Conservation (phyloP, 148 eudicot species). For the Tetragonia tetragonoides region DNA sequence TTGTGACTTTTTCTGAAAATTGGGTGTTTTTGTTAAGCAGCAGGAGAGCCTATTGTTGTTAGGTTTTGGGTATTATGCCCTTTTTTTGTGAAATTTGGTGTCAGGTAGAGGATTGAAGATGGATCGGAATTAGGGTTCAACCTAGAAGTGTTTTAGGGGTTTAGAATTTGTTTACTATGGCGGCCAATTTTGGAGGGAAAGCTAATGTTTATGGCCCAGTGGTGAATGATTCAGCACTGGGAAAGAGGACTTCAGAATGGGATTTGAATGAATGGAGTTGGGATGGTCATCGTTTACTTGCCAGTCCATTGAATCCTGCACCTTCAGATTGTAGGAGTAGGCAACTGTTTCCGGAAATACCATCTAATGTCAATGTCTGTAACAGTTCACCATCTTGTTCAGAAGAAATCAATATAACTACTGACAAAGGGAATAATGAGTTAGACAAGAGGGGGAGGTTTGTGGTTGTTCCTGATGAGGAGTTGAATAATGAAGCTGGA, state of each 20-base stretch:
- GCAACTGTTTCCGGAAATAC: conserved; percentile 55
- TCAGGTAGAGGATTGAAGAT: background rate
- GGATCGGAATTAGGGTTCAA: conserved; percentile 4
- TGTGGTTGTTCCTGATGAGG: conserved; percentile 46
- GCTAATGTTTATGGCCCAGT: conserved; percentile 45
- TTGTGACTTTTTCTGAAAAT: background rate
- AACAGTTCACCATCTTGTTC: conserved; percentile 39
- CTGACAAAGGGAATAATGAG: conserved; percentile 49
- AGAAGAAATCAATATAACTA: conserved; percentile 28
- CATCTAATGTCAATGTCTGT: conserved; percentile 22
- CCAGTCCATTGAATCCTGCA: conserved; percentile 46
- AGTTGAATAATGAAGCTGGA: conserved; percentile 41
- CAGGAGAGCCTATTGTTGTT: background rate
- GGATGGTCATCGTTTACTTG: conserved; percentile 76
- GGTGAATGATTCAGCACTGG: conserved; percentile 43
- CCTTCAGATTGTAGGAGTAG: conserved; percentile 55
- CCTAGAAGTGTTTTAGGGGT: conserved; percentile 19
- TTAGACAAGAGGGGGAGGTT: conserved; percentile 56
- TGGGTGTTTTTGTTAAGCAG: background rate
- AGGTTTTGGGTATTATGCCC: background rate
- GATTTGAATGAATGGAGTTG: conserved; percentile 95
- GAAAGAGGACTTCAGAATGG: conserved; percentile 79
- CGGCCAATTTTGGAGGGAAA: conserved; percentile 51
- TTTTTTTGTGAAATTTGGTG: conserved; percentile 5
- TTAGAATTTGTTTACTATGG: conserved; percentile 38